A percentile compares a stretch with the other conserved stretches of the same genome.
Evolutionary conservation across 495 filamentous ascomycete species (phyloP).

Genomic region (Cercophora sp.): DNA sequence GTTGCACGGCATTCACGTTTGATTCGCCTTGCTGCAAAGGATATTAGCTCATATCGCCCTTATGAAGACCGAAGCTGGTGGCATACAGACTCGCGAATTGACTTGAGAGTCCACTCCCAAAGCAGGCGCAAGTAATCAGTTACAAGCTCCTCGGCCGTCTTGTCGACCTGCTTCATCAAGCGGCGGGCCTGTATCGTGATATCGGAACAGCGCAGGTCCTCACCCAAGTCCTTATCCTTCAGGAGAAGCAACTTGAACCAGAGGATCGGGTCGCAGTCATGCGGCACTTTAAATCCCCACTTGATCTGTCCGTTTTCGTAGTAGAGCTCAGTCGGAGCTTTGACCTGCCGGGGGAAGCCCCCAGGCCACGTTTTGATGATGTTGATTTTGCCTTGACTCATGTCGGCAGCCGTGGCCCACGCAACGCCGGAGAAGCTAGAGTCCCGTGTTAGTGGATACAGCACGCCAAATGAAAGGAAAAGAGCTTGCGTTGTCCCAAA

Average conservation of each 20-base stretch:
- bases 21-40: slow-evolving; percentile 1
- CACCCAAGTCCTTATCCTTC: slow-evolving; percentile 20
- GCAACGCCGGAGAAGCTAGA: slow-evolving; percentile 8
- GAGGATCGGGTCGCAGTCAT: slow-evolving; percentile 12
- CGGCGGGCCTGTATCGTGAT: slow-evolving; percentile 11
- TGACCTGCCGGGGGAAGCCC: neutral
- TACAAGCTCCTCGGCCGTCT: slow-evolving; percentile 17
- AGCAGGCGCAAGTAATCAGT: slow-evolving; percentile 23
- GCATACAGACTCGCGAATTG: slow-evolving; percentile 13
- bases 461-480: neutral
- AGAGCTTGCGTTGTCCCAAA: slow-evolving; percentile 8
- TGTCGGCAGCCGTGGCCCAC: neutral
- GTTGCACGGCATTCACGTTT: slow-evolving; percentile 6
- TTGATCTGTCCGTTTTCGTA: neutral
- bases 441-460: neutral
- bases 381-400: neutral
- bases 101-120: slow-evolving; percentile 18
- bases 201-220: slow-evolving; percentile 4
- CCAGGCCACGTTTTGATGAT: slow-evolving; percentile 12
- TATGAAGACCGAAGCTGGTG: no score
- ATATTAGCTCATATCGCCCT: no score
- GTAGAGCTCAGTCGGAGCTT: slow-evolving; percentile 17
- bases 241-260: slow-evolving; percentile 36
- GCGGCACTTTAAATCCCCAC: slow-evolving; percentile 26
- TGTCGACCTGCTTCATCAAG: slow-evolving; percentile 10